Base-by-base conservation (phyloP, 148 eudicot genomes). In the Diospyros lotus region DNA sequence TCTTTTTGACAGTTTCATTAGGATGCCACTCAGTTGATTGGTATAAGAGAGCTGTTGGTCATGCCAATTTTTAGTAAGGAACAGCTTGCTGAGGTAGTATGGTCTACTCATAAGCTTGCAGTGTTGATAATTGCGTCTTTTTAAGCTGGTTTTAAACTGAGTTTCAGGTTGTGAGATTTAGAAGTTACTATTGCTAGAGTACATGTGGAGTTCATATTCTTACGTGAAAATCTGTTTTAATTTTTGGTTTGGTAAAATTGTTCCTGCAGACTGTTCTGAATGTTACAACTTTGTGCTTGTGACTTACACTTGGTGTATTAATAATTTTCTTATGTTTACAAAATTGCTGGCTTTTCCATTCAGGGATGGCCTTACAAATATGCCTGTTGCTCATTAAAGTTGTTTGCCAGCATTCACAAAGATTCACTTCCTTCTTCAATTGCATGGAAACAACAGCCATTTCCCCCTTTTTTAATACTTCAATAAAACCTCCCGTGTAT, bases 111-210 rank as follows among this genome's bases (percentile, higher is more conserved):
- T 1, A 4, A 53, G 12, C 9, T 9, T 62, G 11, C 40, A 39
- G 3, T 39, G 11, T 12, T 4, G 43, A 39, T 7, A 62, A 9
- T 12, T 15, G 9, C 44, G 38, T 44, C 4, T 6, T 38, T 62
- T 62, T 62, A 14, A 9, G 28, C 28, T 28, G 28, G 3, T 62
- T 44, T 12, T n/a, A 45, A 39, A 38, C 51, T 40, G 28, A 17
- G 5, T 58, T 77, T 81, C 5, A 39, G 28, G 41, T 58, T 6
- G 11, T 18, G 9, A 55, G 53, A 12, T 1, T 28, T 60, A 5
- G 73, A 69, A 69, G 58, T 52, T 69, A 53, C 38, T 69, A 51
- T 69, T 13, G 9, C n/a, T 38, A 12, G 72, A 28, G 41, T 28
- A 69, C 44, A 10, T 13, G 10, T 11, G 5, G 18, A 65, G 39